phyloP scores from a whole-genome alignment of 257 asterid genomes.

The Striga asiatica region DNA sequence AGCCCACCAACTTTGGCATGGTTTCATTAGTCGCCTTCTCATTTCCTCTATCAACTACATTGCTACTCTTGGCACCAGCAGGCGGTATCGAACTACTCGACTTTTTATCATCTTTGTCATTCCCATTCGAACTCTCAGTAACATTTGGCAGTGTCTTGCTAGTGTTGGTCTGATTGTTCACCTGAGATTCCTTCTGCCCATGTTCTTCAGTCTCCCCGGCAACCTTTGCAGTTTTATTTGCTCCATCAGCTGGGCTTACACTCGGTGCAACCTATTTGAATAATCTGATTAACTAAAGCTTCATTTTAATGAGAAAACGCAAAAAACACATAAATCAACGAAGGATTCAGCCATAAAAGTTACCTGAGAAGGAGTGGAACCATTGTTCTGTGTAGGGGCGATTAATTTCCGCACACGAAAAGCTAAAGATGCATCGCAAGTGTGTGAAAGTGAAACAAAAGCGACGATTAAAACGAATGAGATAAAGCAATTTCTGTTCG shows the following conservation, averaged over 20 bases:
- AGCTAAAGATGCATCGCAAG: conserved; percentile 23
- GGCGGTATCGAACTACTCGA: conserved; percentile 16
- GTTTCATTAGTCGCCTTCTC: conserved; percentile 12
- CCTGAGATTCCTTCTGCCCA: conserved; percentile 20
- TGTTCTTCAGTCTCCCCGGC: conserved; percentile 20
- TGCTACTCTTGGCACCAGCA: conserved; percentile 11
- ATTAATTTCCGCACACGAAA: conserved; percentile 22
- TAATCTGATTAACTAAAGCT: background rate
- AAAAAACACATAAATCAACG: background rate
- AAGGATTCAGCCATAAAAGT: background rate
- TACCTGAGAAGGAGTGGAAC: conserved; percentile 24
- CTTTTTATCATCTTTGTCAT: background rate
- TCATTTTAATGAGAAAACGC: background rate
- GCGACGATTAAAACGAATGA: conserved; percentile 17
- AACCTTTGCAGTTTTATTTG: conserved; percentile 19
- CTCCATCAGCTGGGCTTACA: conserved; percentile 25
- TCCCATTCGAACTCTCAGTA: conserved; percentile 17
- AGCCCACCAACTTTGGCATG: conserved; percentile 13
- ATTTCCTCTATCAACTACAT: conserved; percentile 9
- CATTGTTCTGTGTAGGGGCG: conserved; percentile 8
- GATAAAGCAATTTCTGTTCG: conserved; percentile 21
- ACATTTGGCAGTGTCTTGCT: conserved; percentile 19
- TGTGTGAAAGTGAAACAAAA: conserved; percentile 22
- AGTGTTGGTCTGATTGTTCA: conserved; percentile 18
- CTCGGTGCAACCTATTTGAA: conserved; percentile 34